These are phyloP conservation scores for Lithohypha guttulata DNA, from an alignment of 2,329 filamentous ascomycete genomes.

Conservation along the genomic window DNA sequence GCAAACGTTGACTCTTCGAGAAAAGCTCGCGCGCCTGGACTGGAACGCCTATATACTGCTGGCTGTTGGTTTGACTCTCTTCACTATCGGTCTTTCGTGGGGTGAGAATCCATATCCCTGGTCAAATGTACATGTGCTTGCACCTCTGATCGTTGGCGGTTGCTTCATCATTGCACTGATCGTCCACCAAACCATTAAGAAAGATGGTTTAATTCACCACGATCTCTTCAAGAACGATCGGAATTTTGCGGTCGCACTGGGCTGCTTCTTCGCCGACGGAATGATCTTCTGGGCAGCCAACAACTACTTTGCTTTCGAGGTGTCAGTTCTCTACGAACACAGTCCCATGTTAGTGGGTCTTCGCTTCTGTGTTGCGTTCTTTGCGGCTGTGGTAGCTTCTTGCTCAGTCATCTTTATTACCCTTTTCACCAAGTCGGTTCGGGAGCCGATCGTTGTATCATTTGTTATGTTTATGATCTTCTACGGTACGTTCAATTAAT, in stretches of 20 bases:
- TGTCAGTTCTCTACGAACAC: slow-evolving; percentile 9
- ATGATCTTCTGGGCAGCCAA: slow-evolving; percentile 53
- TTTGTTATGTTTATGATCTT: slow-evolving; percentile 12
- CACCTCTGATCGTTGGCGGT: slow-evolving; percentile 38
- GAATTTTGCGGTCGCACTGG: slow-evolving; percentile 50
- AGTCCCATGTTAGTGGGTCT: slow-evolving; percentile 7
- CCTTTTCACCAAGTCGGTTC: slow-evolving; percentile 3
- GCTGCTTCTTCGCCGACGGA: slow-evolving; percentile 47
- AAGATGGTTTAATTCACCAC: slow-evolving; percentile 38
- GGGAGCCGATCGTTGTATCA: slow-evolving; percentile 9
- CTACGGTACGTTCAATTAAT: slow-evolving; percentile 3
- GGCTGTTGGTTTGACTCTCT: slow-evolving; percentile 23
- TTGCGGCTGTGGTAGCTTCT: slow-evolving; percentile 1
- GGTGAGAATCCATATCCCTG: slow-evolving; percentile 45
- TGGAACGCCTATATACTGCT: slow-evolving; percentile 11
- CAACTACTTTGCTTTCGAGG: slow-evolving; percentile 16
- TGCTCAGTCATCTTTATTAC: slow-evolving; percentile 1
- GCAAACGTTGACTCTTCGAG: background rate
- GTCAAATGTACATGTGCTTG: slow-evolving; percentile 40
- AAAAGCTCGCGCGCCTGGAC: slow-evolving; percentile 12
- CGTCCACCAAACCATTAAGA: slow-evolving; percentile 45
- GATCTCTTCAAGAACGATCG: slow-evolving; percentile 41
- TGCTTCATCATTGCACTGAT: slow-evolving; percentile 35
- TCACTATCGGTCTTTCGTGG: slow-evolving; percentile 48
- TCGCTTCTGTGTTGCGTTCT: slow-evolving; percentile 11